These are phyloP conservation scores for Botrytis cinerea DNA, from an alignment of 2,329 filamentous ascomycete genomes.

Conservation along the genomic window DNA sequence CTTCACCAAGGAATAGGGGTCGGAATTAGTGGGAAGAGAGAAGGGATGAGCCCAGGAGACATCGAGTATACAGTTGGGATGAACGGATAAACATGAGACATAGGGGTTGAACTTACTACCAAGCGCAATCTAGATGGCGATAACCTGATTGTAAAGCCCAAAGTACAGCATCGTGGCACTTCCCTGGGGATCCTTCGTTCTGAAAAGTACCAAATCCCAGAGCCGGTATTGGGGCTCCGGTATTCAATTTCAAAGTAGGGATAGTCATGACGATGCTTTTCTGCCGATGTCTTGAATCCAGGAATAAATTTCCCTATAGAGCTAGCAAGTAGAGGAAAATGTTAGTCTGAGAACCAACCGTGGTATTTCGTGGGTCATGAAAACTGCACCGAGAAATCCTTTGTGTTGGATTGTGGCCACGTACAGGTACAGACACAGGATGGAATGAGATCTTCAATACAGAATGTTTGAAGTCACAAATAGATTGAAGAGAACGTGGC, in stretches of 20 bases:
- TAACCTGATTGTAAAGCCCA: conserved; percentile 67
- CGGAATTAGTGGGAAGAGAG: neutral
- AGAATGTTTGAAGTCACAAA: conserved; percentile 10
- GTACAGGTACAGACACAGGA: neutral
- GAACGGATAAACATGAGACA: conserved; percentile 16
- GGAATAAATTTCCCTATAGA: conserved; percentile 5
- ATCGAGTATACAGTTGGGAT: conserved; percentile 32
- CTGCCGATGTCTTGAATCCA: neutral
- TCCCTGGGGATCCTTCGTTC: conserved; percentile 40
- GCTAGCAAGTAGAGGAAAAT: conserved; percentile 6
- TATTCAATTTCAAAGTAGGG: conserved; percentile 38
- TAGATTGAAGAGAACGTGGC: conserved; percentile 7
- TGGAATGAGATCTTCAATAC: conserved; percentile 3
- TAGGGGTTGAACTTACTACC: conserved; percentile 49
- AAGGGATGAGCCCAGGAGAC: conserved; percentile 33
- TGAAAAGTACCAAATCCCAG: conserved; percentile 48
- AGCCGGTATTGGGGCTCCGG: conserved; percentile 43
- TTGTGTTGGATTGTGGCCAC: neutral
- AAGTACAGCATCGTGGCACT: conserved; percentile 52
- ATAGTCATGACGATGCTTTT: conserved; percentile 6
- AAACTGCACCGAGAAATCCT: neutral
- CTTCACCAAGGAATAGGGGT: neutral
- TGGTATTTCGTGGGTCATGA: neutral
- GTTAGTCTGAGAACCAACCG: neutral
- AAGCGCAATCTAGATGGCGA: conserved; percentile 68